phyloP scores from a whole-genome alignment of 345 rosid genomes.

The Populus deltoides region DNA sequence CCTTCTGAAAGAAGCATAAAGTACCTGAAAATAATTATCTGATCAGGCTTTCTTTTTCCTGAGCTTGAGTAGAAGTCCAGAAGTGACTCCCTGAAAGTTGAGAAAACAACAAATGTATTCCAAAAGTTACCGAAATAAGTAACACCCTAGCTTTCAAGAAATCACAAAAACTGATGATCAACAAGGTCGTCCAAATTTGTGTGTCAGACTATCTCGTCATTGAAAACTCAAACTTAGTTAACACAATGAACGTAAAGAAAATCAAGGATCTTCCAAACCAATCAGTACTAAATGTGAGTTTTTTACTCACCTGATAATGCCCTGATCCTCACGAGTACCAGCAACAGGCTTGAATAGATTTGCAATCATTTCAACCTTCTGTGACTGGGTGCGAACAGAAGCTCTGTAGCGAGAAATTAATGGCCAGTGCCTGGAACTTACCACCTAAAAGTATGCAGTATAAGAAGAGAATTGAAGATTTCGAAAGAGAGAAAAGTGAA shows the following conservation, averaged over 20 bases:
- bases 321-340: not conserved
- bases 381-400: conserved; percentile 5
- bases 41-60: conserved; percentile 74
- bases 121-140: too few species aligned
- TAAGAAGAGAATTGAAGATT: not conserved
- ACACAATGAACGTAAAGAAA: too few species aligned
- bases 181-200: too few species aligned
- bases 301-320: too few species aligned
- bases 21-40: conserved; percentile 77
- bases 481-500: not conserved
- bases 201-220: too few species aligned
- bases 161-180: too few species aligned
- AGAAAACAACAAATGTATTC: too few species aligned
- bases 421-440: conserved; percentile 27
- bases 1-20: too few species aligned
- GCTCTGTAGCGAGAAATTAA: conserved; percentile 16
- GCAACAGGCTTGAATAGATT: conserved; percentile 10
- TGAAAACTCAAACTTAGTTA: too few species aligned
- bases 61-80: conserved; percentile 72
- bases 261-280: too few species aligned
- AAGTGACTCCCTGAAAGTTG: conserved; percentile 54
- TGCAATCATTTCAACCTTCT: conserved; percentile 11
- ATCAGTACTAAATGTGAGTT: too few species aligned
- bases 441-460: conserved; percentile 26
- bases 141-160: too few species aligned